phyloP scores from a whole-genome alignment of 116 monocot species.

The Trichopus zeylanicus region DNA sequence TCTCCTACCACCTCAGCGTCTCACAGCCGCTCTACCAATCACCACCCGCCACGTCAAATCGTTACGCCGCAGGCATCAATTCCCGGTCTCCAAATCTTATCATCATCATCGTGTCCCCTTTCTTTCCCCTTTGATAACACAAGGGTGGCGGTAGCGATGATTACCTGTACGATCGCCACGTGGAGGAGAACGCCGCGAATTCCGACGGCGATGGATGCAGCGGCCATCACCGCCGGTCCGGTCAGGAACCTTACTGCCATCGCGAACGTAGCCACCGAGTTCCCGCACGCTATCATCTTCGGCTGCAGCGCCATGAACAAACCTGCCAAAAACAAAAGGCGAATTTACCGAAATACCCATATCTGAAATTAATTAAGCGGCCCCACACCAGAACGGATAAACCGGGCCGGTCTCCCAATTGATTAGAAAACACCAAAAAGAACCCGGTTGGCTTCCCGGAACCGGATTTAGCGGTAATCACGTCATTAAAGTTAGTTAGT shows the following conservation, averaged over 20 bases:
- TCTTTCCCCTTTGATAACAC: neutral
- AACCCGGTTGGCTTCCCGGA: too few species aligned
- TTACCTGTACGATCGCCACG: constrained; percentile 61
- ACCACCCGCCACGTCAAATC: neutral
- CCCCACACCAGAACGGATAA: too few species aligned
- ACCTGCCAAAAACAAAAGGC: too few species aligned
- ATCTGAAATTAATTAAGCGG: too few species aligned
- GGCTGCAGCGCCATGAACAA: constrained; percentile 86
- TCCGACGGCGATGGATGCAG: constrained; percentile 48
- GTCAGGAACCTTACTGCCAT: constrained; percentile 66
- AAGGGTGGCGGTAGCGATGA: neutral
- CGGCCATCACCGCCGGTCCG: constrained; percentile 79
- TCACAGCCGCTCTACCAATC: too few species aligned
- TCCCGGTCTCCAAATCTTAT: too few species aligned
- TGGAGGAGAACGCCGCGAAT: constrained; percentile 37
- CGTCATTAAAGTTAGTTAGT: too few species aligned
- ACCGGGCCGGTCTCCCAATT: too few species aligned
- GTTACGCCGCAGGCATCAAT: neutral
- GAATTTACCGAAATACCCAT: neutral
- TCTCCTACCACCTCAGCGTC: neutral
- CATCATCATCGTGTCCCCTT: too few species aligned
- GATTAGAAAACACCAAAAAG: too few species aligned
- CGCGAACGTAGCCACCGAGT: constrained; percentile 35
- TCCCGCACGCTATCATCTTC: constrained; percentile 72
- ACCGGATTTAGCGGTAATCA: too few species aligned